These are phyloP conservation scores for Puccinia novopanici DNA, from an alignment of 1,284 basidiomycete species.

Conservation along the genomic window DNA sequence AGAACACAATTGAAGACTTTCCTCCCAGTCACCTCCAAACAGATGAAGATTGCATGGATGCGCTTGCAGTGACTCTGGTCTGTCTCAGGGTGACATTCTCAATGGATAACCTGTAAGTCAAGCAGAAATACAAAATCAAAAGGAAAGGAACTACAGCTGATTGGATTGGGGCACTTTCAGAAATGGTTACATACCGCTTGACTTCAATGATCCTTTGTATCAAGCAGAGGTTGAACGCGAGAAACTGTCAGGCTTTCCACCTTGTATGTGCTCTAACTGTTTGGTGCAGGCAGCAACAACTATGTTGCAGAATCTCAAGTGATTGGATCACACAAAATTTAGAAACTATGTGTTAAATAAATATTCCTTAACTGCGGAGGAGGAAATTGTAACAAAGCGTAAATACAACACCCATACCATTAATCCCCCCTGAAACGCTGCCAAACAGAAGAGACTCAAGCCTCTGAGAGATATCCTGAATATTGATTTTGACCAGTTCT, in stretches of 20 bases:
- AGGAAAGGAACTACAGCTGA: too few relatives aligned
- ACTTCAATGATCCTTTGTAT: background rate
- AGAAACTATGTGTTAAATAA: background rate
- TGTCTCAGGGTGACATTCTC: background rate
- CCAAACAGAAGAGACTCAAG: too few relatives aligned
- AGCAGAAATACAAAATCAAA: background rate
- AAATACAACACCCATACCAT: background rate
- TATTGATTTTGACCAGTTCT: too few relatives aligned
- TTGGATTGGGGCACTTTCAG: background rate
- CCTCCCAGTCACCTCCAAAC: background rate
- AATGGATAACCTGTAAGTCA: background rate
- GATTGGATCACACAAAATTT: background rate
- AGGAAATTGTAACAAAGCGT: background rate
- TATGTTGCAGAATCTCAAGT: background rate
- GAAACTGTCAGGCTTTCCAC: background rate
- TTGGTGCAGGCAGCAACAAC: background rate
- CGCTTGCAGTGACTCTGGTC: background rate
- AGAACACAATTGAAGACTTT: background rate
- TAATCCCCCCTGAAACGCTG: too few relatives aligned
- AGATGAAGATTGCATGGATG: slow-evolving; percentile 2
- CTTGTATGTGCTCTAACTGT: too few relatives aligned
- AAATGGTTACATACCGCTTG: background rate
- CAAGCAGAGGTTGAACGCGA: background rate
- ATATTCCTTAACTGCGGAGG: background rate
- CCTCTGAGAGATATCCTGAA: too few relatives aligned